Conservation (phyloP, 768 basidiomycete genomes). For the Lentinula sp. region DNA sequence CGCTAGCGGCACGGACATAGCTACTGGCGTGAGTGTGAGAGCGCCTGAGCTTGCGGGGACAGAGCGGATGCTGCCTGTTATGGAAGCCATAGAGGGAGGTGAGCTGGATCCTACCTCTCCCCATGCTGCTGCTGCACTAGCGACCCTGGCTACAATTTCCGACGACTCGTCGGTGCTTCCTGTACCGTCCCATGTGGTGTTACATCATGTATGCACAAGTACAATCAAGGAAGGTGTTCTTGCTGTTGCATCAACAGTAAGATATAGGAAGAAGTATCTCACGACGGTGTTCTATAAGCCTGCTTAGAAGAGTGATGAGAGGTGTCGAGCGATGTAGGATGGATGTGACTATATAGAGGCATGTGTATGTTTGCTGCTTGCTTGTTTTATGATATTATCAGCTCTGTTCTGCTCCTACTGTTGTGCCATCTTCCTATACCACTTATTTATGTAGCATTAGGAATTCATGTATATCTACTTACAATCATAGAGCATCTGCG, state of each 20-base stretch:
- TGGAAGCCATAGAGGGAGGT: conserved; percentile 20
- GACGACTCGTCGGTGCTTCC: conserved; percentile 91
- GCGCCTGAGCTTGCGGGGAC: conserved; percentile 10
- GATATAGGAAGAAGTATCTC: conserved; percentile 91
- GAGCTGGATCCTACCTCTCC: conserved; percentile 26
- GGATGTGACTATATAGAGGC: not conserved
- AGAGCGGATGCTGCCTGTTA: conserved; percentile 9
- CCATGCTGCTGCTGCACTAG: conserved; percentile 28
- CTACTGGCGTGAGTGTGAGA: conserved; percentile 9
- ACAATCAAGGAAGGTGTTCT: conserved; percentile 91
- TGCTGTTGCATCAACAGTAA: conserved; percentile 86
- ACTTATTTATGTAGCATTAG: conserved; percentile 3
- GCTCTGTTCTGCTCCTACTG: not conserved
- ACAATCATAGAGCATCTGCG: not conserved
- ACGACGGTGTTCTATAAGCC: conserved; percentile 84
- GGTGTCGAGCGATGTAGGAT: not conserved
- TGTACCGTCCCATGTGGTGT: conserved; percentile 88
- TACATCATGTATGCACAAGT: conserved; percentile 93
- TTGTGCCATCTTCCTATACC: not conserved
- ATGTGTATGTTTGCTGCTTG: not conserved
- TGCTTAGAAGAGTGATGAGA: not conserved
- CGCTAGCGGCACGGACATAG: conserved; percentile 20
- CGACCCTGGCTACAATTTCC: conserved; percentile 29
- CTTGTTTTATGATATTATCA: not conserved
- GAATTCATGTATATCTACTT: not conserved